A percentile compares a stretch with the other conserved stretches of the same genome.
These are phyloP conservation scores for Fragaria iinumae DNA, from an alignment of 306 rosid genomes.

Conservation along the genomic window DNA sequence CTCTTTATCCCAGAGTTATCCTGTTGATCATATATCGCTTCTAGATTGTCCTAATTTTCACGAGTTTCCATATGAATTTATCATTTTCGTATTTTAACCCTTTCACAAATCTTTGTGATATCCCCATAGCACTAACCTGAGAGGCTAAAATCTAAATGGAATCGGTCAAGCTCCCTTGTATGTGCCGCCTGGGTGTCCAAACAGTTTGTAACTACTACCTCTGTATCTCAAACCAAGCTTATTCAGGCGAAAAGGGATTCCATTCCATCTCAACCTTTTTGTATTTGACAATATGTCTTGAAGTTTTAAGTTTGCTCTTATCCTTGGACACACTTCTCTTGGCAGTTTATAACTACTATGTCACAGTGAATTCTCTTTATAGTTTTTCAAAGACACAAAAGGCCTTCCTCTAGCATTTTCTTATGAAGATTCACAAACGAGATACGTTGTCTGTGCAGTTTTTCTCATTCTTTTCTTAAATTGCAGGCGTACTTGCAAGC, in stretches of 20 bases:
- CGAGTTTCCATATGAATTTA: neutral
- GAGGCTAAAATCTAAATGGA: neutral
- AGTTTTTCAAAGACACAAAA: neutral
- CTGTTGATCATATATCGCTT: neutral
- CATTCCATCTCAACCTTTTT: neutral
- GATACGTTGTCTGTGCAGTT: neutral
- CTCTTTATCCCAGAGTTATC: neutral
- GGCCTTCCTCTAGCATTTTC: neutral
- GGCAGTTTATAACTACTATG: neutral
- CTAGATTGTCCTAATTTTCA: too few species aligned
- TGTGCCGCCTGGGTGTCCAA: neutral
- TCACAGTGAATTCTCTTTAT: neutral
- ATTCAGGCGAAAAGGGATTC: neutral
- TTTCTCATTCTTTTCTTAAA: conserved; percentile 24
- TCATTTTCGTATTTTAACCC: neutral
- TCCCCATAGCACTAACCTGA: neutral
- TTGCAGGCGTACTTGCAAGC: conserved; percentile 65
- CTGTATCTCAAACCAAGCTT: neutral
- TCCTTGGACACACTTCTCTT: neutral
- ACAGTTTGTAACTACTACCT: neutral
- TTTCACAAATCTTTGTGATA: neutral
- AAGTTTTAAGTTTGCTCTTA: neutral
- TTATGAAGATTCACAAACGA: neutral
- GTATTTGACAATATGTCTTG: neutral
- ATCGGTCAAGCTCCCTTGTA: neutral